Base-by-base conservation (phyloP, 116 monocot genomes). In the Thalassia testudinum region DNA sequence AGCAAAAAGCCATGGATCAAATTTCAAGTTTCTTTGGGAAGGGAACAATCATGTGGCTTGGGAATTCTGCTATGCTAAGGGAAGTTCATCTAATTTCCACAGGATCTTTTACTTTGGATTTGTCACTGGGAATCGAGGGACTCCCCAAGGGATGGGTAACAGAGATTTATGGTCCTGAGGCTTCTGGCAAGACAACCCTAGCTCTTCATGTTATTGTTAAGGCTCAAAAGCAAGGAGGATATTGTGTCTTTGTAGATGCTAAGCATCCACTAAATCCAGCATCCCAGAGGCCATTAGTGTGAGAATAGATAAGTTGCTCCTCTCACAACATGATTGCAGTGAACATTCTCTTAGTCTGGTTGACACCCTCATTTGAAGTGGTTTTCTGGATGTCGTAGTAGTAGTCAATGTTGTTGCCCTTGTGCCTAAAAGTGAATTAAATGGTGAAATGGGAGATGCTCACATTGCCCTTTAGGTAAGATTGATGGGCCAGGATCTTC, bases 1-100 rank as follows among this genome's bases (percentile, higher is more conserved):
- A n/a, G 49, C 72, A 83, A 43, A 77, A 87, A 64, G 92, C 92
- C 7, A 57, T 92, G 50, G 92, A 92, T 71, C 87, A 87, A 49
- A 92, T 92, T 43, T 79, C 69, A 54, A 34, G 70, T 66, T 66
- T 87, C 48, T 92, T 92, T 70, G 92, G 92, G 26, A 87, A 92
- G 45, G 92, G 92, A n/a, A 65, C 92, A 44, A 87, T 92, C 60
- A 92, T 92, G 92, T 92, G 92, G 92, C 87, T 92, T 68, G 92
- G 92, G 51, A 86, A 78, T 29, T 67, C 75, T 55, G 49, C 77
- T 30, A 53, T 66, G 30, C 70, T 51, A 16, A 71, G 75, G 72
- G 83, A 78, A 63, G 80, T 92, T 58, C 92, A 86, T 63, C 75
- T 92, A 34, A 49, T 92, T 6, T 87, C 87, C 29, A 87, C 92